Percentiles rank a stretch among this genome's conserved stretches.
These are phyloP conservation scores for Solanum neorickii DNA, from an alignment of 257 asterid genomes.

Conservation along the genomic window DNA sequence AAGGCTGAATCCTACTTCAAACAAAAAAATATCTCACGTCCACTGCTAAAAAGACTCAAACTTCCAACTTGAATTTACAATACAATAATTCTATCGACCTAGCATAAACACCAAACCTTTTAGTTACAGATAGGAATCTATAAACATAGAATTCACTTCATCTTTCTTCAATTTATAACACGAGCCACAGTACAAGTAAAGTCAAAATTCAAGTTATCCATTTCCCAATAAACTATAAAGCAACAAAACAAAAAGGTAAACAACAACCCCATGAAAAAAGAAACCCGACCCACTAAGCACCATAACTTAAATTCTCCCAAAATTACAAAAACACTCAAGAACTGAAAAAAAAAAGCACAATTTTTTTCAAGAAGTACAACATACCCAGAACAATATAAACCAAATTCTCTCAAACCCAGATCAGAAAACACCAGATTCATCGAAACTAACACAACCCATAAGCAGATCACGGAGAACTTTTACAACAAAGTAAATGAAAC, in stretches of 20 bases:
- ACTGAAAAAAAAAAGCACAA: background rate
- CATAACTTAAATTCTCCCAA: background rate
- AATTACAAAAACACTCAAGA: background rate
- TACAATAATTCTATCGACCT: background rate
- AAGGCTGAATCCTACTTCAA: background rate
- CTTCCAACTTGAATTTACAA: background rate
- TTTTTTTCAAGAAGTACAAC: background rate
- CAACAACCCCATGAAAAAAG: background rate
- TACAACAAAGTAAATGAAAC: background rate
- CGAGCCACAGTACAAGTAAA: background rate
- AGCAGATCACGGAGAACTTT: background rate
- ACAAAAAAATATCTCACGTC: background rate
- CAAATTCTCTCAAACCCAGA: background rate
- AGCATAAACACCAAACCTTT: background rate
- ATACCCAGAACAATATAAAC: background rate
- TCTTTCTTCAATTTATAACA: background rate
- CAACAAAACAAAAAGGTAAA: background rate
- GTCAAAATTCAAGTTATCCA: background rate
- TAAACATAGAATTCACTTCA: background rate
- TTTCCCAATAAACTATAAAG: background rate
- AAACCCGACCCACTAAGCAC: background rate
- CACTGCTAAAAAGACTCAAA: background rate
- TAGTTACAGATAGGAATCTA: background rate
- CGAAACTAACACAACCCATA: background rate
- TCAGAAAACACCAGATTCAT: background rate